Evolutionary conservation across 805 yeast genomes (phyloP).

Genomic region (Millerago galiae): DNA sequence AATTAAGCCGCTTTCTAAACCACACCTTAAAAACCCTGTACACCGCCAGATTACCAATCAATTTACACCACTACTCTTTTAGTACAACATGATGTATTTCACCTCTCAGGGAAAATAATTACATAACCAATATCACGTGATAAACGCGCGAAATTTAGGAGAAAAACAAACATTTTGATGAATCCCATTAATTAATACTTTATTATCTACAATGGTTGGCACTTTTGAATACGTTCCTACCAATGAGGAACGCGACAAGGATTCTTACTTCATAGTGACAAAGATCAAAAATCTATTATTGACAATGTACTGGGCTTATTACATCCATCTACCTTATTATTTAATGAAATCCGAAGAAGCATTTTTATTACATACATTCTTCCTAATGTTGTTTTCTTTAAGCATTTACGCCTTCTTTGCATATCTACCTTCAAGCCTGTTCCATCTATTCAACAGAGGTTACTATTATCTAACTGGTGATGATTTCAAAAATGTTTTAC

Average conservation of each 20-base stretch:
- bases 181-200: neutral
- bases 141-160: neutral
- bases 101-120: too few relatives aligned
- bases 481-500: constrained; percentile 20
- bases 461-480: constrained; percentile 29
- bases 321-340: constrained; percentile 38
- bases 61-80: too few relatives aligned
- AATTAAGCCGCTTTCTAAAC: too few relatives aligned
- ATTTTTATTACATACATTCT: constrained; percentile 31
- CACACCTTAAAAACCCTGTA: too few relatives aligned
- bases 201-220: constrained; percentile 17
- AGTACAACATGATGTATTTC: too few relatives aligned
- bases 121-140: too few relatives aligned
- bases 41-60: too few relatives aligned
- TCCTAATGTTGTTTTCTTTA: constrained; percentile 30
- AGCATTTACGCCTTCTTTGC: constrained; percentile 33
- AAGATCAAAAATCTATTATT: constrained; percentile 25
- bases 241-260: constrained; percentile 21
- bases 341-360: constrained; percentile 38
- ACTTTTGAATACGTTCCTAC: constrained; percentile 26
- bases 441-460: constrained; percentile 21
- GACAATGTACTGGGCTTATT: constrained; percentile 37
- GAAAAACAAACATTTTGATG: neutral
- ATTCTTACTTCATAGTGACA: constrained; percentile 20
- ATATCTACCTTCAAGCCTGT: constrained; percentile 23